Percentiles rank a stretch among this genome's conserved stretches.
phyloP scores from a whole-genome alignment of 148 eudicot genomes.

The Amaranthus hypochondriacus region DNA sequence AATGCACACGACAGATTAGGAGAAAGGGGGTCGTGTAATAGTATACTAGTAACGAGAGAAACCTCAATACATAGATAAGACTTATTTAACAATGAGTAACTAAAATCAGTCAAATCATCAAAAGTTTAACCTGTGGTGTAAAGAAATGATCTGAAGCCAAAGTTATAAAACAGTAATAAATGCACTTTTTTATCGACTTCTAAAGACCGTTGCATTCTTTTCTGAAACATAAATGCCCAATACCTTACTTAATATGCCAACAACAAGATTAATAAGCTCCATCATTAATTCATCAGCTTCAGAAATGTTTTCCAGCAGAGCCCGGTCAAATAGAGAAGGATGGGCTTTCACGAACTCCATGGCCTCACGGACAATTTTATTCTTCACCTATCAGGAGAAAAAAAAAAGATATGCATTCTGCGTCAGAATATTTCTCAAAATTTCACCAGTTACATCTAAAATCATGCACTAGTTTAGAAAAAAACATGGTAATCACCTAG shows the following conservation, averaged over 20 bases:
- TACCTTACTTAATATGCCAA: slow-evolving; percentile 93
- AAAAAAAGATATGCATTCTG: background rate
- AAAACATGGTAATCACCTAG: background rate
- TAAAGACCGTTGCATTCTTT: background rate
- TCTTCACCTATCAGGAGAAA: slow-evolving; percentile 61
- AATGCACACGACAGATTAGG: background rate
- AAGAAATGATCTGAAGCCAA: background rate
- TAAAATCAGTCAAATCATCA: background rate
- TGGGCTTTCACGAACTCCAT: slow-evolving; percentile 78
- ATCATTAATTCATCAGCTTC: slow-evolving; percentile 61
- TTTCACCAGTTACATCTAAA: background rate
- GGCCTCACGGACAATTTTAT: slow-evolving; percentile 88
- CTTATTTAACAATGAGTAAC: background rate
- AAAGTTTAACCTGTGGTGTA: background rate
- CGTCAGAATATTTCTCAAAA: background rate
- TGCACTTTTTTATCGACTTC: background rate
- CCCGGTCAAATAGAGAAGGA: slow-evolving; percentile 81
- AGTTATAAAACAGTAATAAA: background rate
- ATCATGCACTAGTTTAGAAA: background rate
- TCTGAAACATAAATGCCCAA: background rate
- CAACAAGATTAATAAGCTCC: slow-evolving; percentile 83
- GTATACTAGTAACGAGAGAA: background rate
- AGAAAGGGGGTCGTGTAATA: background rate
- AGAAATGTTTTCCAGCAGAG: slow-evolving; percentile 62
- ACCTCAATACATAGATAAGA: background rate